A percentile compares a stretch with the other conserved stretches of the same genome.
Conservation (phyloP, 1,284 basidiomycete species). For the Sanghuangporus baumii region DNA sequence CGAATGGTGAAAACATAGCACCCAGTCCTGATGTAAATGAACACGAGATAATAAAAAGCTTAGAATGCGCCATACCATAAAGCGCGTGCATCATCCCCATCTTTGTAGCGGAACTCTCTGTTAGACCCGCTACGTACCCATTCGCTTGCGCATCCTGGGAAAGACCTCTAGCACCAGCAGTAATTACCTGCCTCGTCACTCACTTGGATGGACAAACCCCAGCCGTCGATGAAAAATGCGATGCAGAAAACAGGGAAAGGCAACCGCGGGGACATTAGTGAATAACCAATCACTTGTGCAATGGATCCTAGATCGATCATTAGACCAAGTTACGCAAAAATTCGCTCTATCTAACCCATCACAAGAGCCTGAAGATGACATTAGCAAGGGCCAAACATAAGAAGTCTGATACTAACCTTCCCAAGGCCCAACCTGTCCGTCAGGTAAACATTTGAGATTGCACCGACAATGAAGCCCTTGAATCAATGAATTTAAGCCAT, state of each 20-base stretch:
- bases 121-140: constrained; percentile 45
- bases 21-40: constrained; percentile 32
- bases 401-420: constrained; percentile 19
- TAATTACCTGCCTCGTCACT: constrained; percentile 15
- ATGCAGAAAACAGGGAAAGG: constrained; percentile 66
- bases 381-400: constrained; percentile 24
- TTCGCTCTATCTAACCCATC: constrained; percentile 11
- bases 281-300: constrained; percentile 32
- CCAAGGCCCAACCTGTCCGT: constrained; percentile 30
- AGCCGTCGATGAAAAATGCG: constrained; percentile 54
- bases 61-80: constrained; percentile 31
- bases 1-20: constrained; percentile 53
- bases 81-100: constrained; percentile 52
- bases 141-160: constrained; percentile 52
- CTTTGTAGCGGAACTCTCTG: constrained; percentile 38
- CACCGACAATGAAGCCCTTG: constrained; percentile 18
- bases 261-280: constrained; percentile 44
- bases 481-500: background rate
- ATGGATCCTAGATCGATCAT: constrained; percentile 18
- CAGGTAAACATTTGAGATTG: constrained; percentile 25
- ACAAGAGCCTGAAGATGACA: constrained; percentile 40
- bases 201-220: constrained; percentile 52
- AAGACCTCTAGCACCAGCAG: constrained; percentile 10
- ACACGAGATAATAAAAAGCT: background rate
- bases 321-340: background rate